phyloP scores from a whole-genome alignment of 2,329 filamentous ascomycete species.

The Apiospora koreana region DNA sequence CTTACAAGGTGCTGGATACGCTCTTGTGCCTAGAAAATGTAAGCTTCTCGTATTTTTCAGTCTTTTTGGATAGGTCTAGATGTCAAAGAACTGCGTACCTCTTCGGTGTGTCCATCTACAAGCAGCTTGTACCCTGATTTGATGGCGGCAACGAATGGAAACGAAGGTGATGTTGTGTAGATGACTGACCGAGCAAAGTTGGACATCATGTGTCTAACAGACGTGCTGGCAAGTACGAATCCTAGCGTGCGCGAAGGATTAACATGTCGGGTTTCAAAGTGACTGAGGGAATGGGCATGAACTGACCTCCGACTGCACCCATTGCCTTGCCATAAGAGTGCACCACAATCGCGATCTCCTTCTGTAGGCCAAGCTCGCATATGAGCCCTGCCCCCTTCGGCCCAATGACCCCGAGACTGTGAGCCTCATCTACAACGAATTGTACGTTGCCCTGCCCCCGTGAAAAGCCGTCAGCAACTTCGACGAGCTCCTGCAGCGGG shows the following conservation, averaged over 20 bases:
- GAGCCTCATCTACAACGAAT: slow-evolving; percentile 58
- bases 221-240: slow-evolving; percentile 23
- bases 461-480: slow-evolving; percentile 25
- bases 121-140: slow-evolving; percentile 32
- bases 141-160: slow-evolving; percentile 41
- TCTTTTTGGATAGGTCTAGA: background rate
- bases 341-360: slow-evolving; percentile 43
- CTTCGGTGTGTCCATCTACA: slow-evolving; percentile 36
- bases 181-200: slow-evolving; percentile 37
- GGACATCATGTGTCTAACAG: slow-evolving; percentile 13
- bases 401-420: slow-evolving; percentile 53
- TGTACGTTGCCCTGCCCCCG: slow-evolving; percentile 39
- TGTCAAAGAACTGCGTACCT: slow-evolving; percentile 13
- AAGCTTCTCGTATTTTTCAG: background rate
- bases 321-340: slow-evolving; percentile 52
- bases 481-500: slow-evolving; percentile 39
- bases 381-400: slow-evolving; percentile 50
- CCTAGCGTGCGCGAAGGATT: slow-evolving; percentile 17
- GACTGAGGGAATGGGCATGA: background rate
- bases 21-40: slow-evolving; percentile 19
- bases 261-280: slow-evolving; percentile 9
- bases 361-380: slow-evolving; percentile 48
- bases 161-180: slow-evolving; percentile 42
- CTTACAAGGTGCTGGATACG: slow-evolving; percentile 26
- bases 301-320: slow-evolving; percentile 35